Base-by-base conservation (phyloP, 352 stramenopile genomes). In the Pythium utonaiense region DNA sequence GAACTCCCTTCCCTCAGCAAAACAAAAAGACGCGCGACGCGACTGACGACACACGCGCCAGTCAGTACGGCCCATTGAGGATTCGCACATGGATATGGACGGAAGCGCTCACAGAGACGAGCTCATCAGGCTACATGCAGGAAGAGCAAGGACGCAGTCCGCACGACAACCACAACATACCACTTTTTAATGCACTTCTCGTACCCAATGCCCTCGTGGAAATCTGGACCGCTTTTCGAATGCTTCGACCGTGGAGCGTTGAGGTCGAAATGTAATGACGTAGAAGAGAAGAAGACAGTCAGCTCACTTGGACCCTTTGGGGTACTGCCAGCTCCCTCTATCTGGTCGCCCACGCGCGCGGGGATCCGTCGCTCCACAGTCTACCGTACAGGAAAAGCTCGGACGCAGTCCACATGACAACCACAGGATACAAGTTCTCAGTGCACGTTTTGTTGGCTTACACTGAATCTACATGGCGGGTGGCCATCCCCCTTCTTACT, bases 401-500 rank as follows among this genome's bases (percentile, higher is more conserved):
- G 36, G 36, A 24, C n/a, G 36, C 7, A 21, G 16, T 3, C 17
- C 24, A 6, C 40, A 8, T 4, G 40, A 25, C 40, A 17, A 27
- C 40, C 40, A 27, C 40, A 47, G 16, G 6, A 47, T 14, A 25
- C n/a, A 17, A 14, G 13, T 47, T 47, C 13, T 2, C 24, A 22
- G 25, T 47, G 40, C 40, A 47, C 10, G 24, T 47, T 19, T 12
- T 47, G 28, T 33, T n/a, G 28, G 5, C 28, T 33, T 9, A 9
- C 28, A 33, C 28, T 47, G 40, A 27, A 47, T 47, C 40, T 47
- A 47, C 40, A 47, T 47, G 16, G 33, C 31, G 19, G 19, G 3
- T 27, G 3, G 27, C n/a, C 12, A 33, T 38, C 31, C n/a, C n/a
- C n/a, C n/a, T n/a, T n/a, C n/a, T n/a, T 57, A 66, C 55, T 45